Evolutionary conservation across 345 rosid species (phyloP).

Genomic region (Capsella bursapastoris): DNA sequence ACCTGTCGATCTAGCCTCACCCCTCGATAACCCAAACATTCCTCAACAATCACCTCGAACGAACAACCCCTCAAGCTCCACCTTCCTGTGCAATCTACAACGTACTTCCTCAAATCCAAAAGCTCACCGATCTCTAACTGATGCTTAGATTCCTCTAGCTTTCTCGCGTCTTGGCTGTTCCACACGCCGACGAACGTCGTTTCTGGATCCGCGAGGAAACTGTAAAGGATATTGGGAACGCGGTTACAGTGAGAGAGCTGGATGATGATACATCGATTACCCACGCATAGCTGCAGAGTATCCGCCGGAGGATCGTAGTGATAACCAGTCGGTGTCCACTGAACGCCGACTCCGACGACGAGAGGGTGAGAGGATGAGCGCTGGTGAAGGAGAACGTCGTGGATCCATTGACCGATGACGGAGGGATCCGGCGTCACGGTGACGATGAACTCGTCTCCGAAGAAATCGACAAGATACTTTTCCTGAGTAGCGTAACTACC

Average conservation of each 20-base stretch:
- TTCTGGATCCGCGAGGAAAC: background rate
- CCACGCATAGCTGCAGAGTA: background rate
- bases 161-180: constrained; percentile 36
- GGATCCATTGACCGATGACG: background rate
- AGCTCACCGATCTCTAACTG: constrained; percentile 30
- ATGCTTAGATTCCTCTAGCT: constrained; percentile 18
- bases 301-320: background rate
- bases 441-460: background rate
- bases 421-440: background rate
- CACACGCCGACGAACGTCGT: background rate
- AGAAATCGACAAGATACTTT: background rate
- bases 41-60: constrained; percentile 43
- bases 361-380: background rate
- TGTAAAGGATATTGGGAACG: background rate
- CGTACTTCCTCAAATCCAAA: constrained; percentile 40
- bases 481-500: background rate
- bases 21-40: constrained; percentile 39
- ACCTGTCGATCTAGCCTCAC: constrained; percentile 34
- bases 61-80: constrained; percentile 18
- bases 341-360: constrained; percentile 1
- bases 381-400: background rate
- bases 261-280: background rate
- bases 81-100: background rate
- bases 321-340: background rate
- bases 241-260: background rate